These are phyloP conservation scores for Cladosporium phlei DNA, from an alignment of 2,329 filamentous ascomycete genomes.

Conservation along the genomic window DNA sequence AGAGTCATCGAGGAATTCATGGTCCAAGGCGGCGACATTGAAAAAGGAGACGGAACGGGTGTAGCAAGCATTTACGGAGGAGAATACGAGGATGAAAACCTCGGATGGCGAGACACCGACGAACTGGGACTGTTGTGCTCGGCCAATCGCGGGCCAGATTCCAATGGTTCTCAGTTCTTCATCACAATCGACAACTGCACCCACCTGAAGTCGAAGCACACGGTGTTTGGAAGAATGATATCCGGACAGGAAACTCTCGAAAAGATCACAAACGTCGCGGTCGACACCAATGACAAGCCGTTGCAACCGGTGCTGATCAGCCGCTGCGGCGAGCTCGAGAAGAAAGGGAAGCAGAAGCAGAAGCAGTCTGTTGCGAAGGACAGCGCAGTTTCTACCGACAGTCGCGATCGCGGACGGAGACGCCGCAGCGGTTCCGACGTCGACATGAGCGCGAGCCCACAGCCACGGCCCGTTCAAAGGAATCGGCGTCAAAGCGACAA, in stretches of 20 bases:
- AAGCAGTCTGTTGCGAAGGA: neutral
- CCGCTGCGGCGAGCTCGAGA: conserved; percentile 38
- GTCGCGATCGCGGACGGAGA: conserved; percentile 24
- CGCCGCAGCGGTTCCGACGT: conserved; percentile 27
- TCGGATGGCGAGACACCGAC: conserved; percentile 39
- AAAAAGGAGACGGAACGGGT: conserved; percentile 38
- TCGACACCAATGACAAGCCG: conserved; percentile 36
- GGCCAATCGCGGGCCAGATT: conserved; percentile 38
- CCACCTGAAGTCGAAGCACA: conserved; percentile 40
- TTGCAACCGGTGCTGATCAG: conserved; percentile 34
- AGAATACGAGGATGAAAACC: conserved; percentile 40
- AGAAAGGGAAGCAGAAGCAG: conserved; percentile 26
- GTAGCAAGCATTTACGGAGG: conserved; percentile 37
- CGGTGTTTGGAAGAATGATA: conserved; percentile 37
- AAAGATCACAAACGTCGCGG: conserved; percentile 33
- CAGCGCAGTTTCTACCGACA: conserved; percentile 4
- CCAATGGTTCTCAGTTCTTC: conserved; percentile 38
- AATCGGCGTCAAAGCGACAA: conserved; percentile 33
- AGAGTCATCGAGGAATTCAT: conserved; percentile 43
- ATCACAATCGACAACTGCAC: conserved; percentile 37
- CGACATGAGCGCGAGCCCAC: conserved; percentile 25
- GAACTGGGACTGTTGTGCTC: conserved; percentile 38
- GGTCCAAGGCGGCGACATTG: conserved; percentile 42
- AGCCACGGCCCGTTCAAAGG: conserved; percentile 23
- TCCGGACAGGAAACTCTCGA: conserved; percentile 33